These are phyloP conservation scores for Peronosclerospora sorghi DNA, from an alignment of 352 stramenopile genomes.

Conservation along the genomic window DNA sequence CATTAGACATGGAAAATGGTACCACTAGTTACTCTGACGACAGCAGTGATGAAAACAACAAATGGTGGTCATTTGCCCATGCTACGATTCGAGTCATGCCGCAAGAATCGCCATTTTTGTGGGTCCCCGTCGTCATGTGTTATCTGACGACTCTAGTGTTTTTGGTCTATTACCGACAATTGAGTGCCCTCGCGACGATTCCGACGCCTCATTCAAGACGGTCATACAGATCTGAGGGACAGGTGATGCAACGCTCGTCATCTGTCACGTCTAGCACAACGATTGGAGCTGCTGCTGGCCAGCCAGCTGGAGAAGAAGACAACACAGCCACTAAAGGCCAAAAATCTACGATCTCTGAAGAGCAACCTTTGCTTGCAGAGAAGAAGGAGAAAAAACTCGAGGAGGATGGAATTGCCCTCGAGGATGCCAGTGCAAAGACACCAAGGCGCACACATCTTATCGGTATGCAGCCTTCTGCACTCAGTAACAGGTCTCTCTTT, in stretches of 20 bases:
- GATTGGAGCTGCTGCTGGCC: conserved; percentile 10
- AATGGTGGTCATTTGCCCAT: conserved; percentile 72
- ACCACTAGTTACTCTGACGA: conserved; percentile 2
- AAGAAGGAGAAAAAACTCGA: conserved; percentile 14
- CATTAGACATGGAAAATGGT: conserved; percentile 1
- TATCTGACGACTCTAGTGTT: conserved; percentile 76
- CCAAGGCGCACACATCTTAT: conserved; percentile 43
- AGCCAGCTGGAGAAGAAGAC: conserved; percentile 6
- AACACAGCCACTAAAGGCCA: too few relatives aligned
- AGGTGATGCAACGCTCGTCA: conserved; percentile 11
- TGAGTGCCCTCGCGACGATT: conserved; percentile 57
- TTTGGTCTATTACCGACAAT: conserved; percentile 49
- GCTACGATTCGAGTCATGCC: conserved; percentile 73
- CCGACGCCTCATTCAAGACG: conserved; percentile 17
- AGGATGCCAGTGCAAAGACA: conserved; percentile 8
- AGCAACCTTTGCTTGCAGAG: conserved; percentile 9
- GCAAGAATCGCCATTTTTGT: conserved; percentile 66
- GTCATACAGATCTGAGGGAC: neutral
- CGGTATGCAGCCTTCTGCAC: conserved; percentile 67
- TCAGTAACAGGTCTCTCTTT: conserved; percentile 69
- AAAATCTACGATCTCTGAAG: conserved; percentile 1
- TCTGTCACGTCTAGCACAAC: conserved; percentile 20
- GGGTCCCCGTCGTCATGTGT: conserved; percentile 56
- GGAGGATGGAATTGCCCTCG: conserved; percentile 2
- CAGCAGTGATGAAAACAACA: conserved; percentile 19